Evolutionary conservation across 2,329 filamentous ascomycete genomes (phyloP), one percentile per base, ranked within the genome.

Genomic region (Achaetomium macrosporum): DNA sequence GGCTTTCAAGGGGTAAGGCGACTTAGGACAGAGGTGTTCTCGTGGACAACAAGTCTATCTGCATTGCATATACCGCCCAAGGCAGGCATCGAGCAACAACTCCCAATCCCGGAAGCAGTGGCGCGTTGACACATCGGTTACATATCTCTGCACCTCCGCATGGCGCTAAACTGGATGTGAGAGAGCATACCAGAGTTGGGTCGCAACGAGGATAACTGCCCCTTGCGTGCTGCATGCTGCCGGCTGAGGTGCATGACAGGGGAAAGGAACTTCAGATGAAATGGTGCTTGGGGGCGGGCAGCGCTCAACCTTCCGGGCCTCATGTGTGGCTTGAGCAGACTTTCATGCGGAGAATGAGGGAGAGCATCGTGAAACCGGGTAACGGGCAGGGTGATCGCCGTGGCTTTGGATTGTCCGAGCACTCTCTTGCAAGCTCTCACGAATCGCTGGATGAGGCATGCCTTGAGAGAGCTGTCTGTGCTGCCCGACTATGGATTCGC

Each of bases 141-240:
- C 11, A 13, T 16, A 30, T 37, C 25, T 25, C 25, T 25, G 25
- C 25, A 25, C 25, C 29, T 42, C 6, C 42, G 36, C 30, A 42
- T 36, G 50, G 25, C 42, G 42, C 42, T 45, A 46, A 51, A 33
- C 33, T 11, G 4, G 12, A 41, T 31, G 8, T 13, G 41, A 44
- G 33, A 36, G 15, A 33, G 17, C 12, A 17, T 9, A 16, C 41
- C 17, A 41, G 46, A 11, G 12, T 51, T 51, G 50, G 43, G 43
- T 47, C 36, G 50, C 50, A 47, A 47, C 29, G 39, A 19, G 42
- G n/a, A 15, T 13, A 40, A 33, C 2, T n/a, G 51, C 36, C 45
- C 51, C 51, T 53, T 53, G 51, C 51, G 43, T 53, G 17, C 33
- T 49, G 51, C 46, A 53, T 53, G 45, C 20, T 36, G 43, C 31